Base-by-base conservation (phyloP, 768 basidiomycete species). In the Calocera cornea region DNA sequence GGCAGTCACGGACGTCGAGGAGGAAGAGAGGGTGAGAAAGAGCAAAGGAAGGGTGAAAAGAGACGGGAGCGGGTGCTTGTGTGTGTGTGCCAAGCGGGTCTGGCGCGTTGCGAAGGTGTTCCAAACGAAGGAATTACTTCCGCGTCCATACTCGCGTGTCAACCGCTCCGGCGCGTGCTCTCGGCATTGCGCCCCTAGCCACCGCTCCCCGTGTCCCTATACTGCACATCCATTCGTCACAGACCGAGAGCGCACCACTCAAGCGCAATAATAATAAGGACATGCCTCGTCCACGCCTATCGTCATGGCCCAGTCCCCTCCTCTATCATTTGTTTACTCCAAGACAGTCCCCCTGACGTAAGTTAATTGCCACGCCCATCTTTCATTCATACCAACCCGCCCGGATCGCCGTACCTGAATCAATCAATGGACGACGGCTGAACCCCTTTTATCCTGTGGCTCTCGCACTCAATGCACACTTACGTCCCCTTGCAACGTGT, bases 1-100 rank as follows among this genome's bases (percentile, higher is more conserved):
- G 81, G 70, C 79, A 78, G 60, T 83, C 79, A 69, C 89, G 68
- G 69, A 89, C 72, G 24, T 85, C 82, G 65, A 90, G 73, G 29
- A 85, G 78, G 17, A 83, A 78, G 41, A 90, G 69, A 24, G 87
- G 82, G 65, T 19, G 90, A 31, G 69, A 89, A 75, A 72, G 82
- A 82, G 73, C 87, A 72, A 63, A 87, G 73, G 70, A 60, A 60
- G 54, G 54, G 19, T 5, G 31, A 7, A 27, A 50, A 24, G 24
- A 16, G 49, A 50, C 12, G 49, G 10, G 49, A n/a, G 24, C 10
- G 24, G 14, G 24, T 41, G 40, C 11, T 41, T 41, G 40, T 41
- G 40, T 19, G 40, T 41, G n/a, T n/a, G n/a, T n/a, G n/a, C n/a
- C n/a, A n/a, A n/a, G n/a, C 16, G 16, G 24, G 44, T 47, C 16